These are phyloP conservation scores for Tulasnella sp. DNA, from an alignment of 768 basidiomycete genomes.

Conservation along the genomic window DNA sequence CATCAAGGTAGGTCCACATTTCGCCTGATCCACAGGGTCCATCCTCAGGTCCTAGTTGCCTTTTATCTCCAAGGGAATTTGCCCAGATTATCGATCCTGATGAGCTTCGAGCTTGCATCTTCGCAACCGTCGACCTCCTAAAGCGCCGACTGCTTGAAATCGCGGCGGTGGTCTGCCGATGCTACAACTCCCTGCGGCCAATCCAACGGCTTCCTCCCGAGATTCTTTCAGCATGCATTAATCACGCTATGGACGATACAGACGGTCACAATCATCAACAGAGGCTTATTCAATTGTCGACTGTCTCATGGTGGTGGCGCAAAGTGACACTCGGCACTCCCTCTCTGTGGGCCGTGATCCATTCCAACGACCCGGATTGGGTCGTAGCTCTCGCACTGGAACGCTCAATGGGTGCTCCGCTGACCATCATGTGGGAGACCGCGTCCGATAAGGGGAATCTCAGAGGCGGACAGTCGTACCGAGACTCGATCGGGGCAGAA, in stretches of 20 bases:
- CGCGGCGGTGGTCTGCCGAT: not conserved
- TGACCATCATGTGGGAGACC: not conserved
- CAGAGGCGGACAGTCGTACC: not conserved
- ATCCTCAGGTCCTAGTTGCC: no score
- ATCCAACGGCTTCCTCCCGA: not conserved
- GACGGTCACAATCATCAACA: not conserved
- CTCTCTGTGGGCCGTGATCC: not conserved
- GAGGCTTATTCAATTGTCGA: not conserved
- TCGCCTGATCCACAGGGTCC: no score
- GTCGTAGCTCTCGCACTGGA: not conserved
- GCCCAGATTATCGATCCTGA: not conserved
- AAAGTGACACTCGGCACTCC: not conserved
- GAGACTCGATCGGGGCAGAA: not conserved
- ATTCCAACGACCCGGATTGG: not conserved
- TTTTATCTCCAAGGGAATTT: not conserved
- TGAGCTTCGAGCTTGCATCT: not conserved
- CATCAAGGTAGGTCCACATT: no score
- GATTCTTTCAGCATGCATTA: not conserved
- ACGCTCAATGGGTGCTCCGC: not conserved
- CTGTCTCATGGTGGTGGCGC: not conserved
- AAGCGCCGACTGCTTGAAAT: not conserved
- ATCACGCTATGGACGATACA: not conserved
- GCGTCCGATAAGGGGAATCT: not conserved
- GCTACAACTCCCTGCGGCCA: not conserved
- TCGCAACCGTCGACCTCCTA: not conserved